phyloP scores from a whole-genome alignment of 257 asterid species.

The Datura wrightii region DNA sequence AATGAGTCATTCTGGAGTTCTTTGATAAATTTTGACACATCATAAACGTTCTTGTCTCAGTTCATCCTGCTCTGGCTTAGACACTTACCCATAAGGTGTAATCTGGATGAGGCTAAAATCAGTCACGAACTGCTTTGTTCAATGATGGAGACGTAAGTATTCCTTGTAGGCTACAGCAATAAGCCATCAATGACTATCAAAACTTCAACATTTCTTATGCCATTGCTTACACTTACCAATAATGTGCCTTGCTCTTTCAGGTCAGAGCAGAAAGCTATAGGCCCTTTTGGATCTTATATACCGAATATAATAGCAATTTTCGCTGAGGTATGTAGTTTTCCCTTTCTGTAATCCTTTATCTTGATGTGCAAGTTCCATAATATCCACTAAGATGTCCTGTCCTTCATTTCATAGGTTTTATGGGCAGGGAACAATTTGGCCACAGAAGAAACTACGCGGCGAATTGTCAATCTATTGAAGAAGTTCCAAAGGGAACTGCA shows the following conservation, averaged over 20 bases:
- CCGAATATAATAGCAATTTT: background rate
- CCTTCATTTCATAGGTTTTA: constrained; percentile 11
- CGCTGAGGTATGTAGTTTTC: background rate
- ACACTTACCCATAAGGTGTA: constrained; percentile 18
- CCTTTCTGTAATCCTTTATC: no score
- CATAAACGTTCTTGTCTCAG: background rate
- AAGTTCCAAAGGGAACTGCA: background rate
- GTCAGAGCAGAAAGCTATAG: constrained; percentile 5
- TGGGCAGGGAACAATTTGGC: constrained; percentile 11
- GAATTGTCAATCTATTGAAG: constrained; percentile 9
- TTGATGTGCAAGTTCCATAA: background rate
- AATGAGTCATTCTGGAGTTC: no score
- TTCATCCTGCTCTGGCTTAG: background rate
- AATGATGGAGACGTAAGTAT: constrained; percentile 19
- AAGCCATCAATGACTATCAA: background rate
- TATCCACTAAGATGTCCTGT: background rate
- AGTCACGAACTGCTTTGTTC: constrained; percentile 24
- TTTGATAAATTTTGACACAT: no score
- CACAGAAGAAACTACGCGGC: background rate
- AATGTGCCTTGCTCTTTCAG: background rate
- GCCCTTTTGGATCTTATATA: background rate
- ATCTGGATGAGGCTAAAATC: constrained; percentile 11
- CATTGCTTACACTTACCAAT: background rate
- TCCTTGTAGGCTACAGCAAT: background rate
- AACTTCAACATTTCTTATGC: background rate